phyloP scores from a whole-genome alignment of 2,329 filamentous ascomycete genomes.

The Fusarium cicatricum region DNA sequence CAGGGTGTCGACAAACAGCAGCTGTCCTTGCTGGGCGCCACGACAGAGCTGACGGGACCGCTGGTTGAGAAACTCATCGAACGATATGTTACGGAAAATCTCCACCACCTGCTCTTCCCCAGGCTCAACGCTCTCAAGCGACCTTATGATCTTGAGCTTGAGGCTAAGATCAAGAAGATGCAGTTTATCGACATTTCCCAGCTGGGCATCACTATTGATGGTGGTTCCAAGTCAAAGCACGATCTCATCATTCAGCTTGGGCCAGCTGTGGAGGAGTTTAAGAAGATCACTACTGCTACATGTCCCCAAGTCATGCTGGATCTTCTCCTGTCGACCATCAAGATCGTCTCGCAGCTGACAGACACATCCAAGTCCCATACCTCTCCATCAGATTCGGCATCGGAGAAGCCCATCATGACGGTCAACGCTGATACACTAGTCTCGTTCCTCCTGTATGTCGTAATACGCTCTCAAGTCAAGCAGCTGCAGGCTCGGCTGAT shows the following conservation, averaged over 20 bases:
- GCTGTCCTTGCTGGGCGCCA: slow-evolving; percentile 87
- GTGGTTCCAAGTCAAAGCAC: slow-evolving; percentile 79
- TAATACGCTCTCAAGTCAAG: slow-evolving; percentile 88
- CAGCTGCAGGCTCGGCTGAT: slow-evolving; percentile 86
- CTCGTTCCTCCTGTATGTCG: slow-evolving; percentile 87
- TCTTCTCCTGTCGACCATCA: slow-evolving; percentile 80
- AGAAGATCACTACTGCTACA: slow-evolving; percentile 78
- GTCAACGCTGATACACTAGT: slow-evolving; percentile 91
- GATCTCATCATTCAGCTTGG: slow-evolving; percentile 80
- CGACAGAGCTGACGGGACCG: slow-evolving; percentile 91
- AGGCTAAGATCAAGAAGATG: slow-evolving; percentile 92
- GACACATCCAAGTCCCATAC: slow-evolving; percentile 57
- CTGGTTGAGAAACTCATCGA: slow-evolving; percentile 94
- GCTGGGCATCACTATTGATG: slow-evolving; percentile 86
- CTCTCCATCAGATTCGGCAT: slow-evolving; percentile 45
- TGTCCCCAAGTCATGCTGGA: slow-evolving; percentile 92
- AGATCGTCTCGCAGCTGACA: slow-evolving; percentile 77
- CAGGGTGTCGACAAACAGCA: slow-evolving; percentile 96
- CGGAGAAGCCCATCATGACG: slow-evolving; percentile 65
- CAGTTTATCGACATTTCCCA: slow-evolving; percentile 93
- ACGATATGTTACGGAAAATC: slow-evolving; percentile 90
- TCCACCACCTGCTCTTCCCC: slow-evolving; percentile 90
- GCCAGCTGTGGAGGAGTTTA: slow-evolving; percentile 86
- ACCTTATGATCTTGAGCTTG: slow-evolving; percentile 85
- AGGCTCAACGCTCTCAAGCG: slow-evolving; percentile 80